Percentiles rank a stretch among this genome's conserved stretches.
These are phyloP conservation scores for Phytophthora kernoviae DNA, from an alignment of 352 stramenopile species.

Conservation along the genomic window DNA sequence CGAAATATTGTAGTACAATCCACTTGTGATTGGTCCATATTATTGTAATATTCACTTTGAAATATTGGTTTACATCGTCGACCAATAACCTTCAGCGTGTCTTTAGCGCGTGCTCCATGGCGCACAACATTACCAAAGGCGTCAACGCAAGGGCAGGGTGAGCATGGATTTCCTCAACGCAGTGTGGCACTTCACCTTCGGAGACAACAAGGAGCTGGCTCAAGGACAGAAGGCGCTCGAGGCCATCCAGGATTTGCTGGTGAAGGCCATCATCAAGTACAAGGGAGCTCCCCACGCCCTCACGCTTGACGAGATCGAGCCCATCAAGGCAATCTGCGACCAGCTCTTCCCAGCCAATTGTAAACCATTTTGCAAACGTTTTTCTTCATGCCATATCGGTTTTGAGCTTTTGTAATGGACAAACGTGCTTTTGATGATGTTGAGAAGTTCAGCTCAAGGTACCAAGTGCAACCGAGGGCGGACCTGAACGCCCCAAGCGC, in stretches of 20 bases:
- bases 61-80: conserved; percentile 1
- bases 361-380: conserved; percentile 20
- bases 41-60: too few relatives aligned
- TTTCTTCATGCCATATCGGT: neutral
- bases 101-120: conserved; percentile 14
- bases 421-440: too few relatives aligned
- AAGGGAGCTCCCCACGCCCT: conserved; percentile 47
- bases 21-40: too few relatives aligned
- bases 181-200: conserved; percentile 49
- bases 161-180: conserved; percentile 54
- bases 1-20: conserved; percentile 3
- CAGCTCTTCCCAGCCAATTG: conserved; percentile 70
- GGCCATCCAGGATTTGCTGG: conserved; percentile 53
- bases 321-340: conserved; percentile 73
- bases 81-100: conserved; percentile 14
- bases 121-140: neutral
- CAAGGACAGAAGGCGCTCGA: conserved; percentile 49
- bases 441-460: conserved; percentile 61
- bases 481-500: conserved; percentile 22
- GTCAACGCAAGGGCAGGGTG: neutral
- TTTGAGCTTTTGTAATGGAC: too few relatives aligned
- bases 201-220: conserved; percentile 33
- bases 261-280: conserved; percentile 41
- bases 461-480: conserved; percentile 22
- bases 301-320: conserved; percentile 55